A percentile compares a stretch with the other conserved stretches of the same genome.
These are phyloP conservation scores for Ogataea siamensis DNA, from an alignment of 805 yeast genomes.

Conservation along the genomic window DNA sequence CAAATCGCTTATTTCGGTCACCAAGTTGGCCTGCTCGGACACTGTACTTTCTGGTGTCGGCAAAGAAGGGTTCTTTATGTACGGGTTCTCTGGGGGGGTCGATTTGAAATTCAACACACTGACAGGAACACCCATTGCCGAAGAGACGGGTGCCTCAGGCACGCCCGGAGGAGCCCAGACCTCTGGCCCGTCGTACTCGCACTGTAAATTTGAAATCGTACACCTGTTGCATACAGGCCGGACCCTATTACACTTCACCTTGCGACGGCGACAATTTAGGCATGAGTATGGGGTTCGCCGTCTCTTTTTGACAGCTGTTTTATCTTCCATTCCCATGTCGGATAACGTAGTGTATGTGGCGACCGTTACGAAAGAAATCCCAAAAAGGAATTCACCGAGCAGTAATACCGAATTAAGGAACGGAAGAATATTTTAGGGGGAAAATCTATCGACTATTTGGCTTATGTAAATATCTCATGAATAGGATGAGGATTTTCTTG, in stretches of 20 bases:
- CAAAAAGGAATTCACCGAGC: slow-evolving; percentile 11
- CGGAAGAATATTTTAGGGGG: background rate
- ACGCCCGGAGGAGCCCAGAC: slow-evolving; percentile 11
- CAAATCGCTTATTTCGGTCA: slow-evolving; percentile 11
- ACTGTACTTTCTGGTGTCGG: background rate
- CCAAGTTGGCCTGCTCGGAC: slow-evolving; percentile 1
- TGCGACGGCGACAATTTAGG: slow-evolving; percentile 22
- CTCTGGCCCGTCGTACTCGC: slow-evolving; percentile 26
- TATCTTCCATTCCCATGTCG: background rate
- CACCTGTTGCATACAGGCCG: slow-evolving; percentile 26
- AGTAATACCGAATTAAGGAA: slow-evolving; percentile 1
- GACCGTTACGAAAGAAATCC: slow-evolving; percentile 1
- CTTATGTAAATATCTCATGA: too few relatives aligned
- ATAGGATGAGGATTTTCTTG: too few relatives aligned
- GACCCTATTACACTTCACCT: slow-evolving; percentile 27
- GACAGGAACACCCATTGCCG: background rate
- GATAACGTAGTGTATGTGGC: background rate
- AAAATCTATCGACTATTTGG: background rate
- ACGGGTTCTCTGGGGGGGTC: background rate
- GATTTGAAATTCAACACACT: slow-evolving; percentile 1
- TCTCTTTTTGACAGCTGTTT: slow-evolving; percentile 14
- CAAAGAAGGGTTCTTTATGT: background rate
- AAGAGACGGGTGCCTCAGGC: background rate
- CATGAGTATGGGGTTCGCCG: slow-evolving; percentile 29
- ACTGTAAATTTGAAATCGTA: slow-evolving; percentile 12